phyloP scores from a whole-genome alignment of 169 alveolate species.

The Cryptosporidium tyzzeri region DNA sequence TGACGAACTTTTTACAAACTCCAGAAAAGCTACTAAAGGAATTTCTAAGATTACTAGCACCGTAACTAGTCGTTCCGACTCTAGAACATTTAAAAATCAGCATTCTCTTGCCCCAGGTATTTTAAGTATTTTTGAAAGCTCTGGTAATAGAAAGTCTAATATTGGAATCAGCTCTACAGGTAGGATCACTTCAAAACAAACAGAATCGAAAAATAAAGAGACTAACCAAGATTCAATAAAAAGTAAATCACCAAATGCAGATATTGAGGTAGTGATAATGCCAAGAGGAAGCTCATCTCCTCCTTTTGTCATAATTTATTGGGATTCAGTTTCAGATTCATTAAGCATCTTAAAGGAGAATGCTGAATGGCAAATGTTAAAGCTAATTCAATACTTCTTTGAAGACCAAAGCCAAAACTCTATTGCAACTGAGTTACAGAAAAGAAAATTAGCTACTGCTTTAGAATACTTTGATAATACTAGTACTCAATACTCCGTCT shows the following conservation, averaged over 20 bases:
- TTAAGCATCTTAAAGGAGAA: conserved; percentile 18
- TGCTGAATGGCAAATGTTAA: conserved; percentile 75
- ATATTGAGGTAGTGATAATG: conserved; percentile 16
- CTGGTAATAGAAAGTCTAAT: background rate
- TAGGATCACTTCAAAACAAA: background rate
- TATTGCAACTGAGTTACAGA: background rate
- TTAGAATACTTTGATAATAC: conserved; percentile 63
- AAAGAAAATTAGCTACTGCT: conserved; percentile 20
- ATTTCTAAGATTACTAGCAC: background rate
- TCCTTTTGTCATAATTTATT: conserved; percentile 45
- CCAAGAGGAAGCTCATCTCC: conserved; percentile 66
- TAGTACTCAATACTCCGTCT: conserved; percentile 46
- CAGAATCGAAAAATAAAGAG: background rate
- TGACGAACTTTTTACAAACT: background rate
- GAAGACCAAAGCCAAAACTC: conserved; percentile 66
- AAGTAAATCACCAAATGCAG: background rate
- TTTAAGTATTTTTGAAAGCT: conserved; percentile 11
- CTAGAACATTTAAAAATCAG: background rate
- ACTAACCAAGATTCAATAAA: background rate
- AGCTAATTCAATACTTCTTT: conserved; percentile 42
- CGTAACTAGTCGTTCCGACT: background rate
- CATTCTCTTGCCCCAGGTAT: conserved; percentile 14
- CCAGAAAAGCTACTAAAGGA: conserved; percentile 18
- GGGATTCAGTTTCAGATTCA: conserved; percentile 43
- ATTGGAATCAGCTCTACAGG: conserved; percentile 6